Conservation (phyloP, 1,284 basidiomycete genomes). For the Naganishia cerealis region DNA sequence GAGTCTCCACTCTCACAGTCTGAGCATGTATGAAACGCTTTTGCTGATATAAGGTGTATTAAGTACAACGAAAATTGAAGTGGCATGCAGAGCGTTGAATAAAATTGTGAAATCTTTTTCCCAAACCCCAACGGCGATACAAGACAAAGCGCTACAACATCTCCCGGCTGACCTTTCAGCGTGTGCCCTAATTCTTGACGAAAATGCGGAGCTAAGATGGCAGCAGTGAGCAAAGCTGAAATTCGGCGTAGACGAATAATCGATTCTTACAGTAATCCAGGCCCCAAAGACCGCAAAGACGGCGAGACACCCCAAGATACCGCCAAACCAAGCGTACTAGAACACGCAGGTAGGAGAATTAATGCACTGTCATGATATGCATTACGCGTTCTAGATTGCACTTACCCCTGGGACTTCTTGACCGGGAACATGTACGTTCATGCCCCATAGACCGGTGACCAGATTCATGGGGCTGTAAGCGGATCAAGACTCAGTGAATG, state of each 20-base stretch:
- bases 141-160: background rate
- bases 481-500: background rate
- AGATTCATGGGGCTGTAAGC: slow-evolving; percentile 76
- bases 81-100: background rate
- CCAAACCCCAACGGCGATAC: background rate
- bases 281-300: slow-evolving; percentile 77
- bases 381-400: slow-evolving; percentile 46
- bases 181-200: slow-evolving; percentile 13
- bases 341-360: background rate
- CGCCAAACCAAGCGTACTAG: slow-evolving; percentile 72
- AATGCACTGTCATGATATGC: slow-evolving; percentile 7
- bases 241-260: background rate
- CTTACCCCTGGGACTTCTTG: slow-evolving; percentile 61
- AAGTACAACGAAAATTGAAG: background rate
- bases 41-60: background rate
- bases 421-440: slow-evolving; percentile 75
- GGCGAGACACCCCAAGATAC: slow-evolving; percentile 75
- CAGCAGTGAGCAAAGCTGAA: background rate
- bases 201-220: slow-evolving; percentile 15
- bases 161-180: background rate
- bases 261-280: slow-evolving; percentile 63
- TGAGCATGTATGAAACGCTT: background rate
- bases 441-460: slow-evolving; percentile 69
- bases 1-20: no score
- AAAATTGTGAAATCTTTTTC: background rate